Base-by-base conservation (phyloP, 2,329 filamentous ascomycete genomes). In the Penicillium sp. region DNA sequence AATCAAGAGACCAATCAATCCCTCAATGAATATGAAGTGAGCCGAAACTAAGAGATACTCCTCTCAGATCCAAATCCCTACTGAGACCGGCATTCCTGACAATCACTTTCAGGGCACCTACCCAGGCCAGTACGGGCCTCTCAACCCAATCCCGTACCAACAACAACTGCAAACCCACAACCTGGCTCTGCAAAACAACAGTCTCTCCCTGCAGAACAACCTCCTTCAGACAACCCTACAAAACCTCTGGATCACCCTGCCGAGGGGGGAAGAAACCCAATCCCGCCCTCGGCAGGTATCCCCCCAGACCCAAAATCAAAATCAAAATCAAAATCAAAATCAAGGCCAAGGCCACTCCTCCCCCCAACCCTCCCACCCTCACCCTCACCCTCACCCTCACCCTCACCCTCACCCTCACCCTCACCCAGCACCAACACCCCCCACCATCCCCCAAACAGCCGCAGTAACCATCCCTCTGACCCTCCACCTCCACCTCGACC, bases 51-150 rank as follows among this genome's bases (percentile, higher is more conserved):
- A 59, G 1, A 49, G 13, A 39, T 23, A 23, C 27, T 10, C 13
- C 15, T 21, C 21, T 29, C 43, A 64, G 62, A 59, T 64, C n/a
- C 51, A 63, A 21, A 58, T 58, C 23, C 62, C 62, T n/a, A 12
- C 38, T n/a, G 61, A 64, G 19, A 45, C 53, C 2, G 38, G 38
- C 5, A 35, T 42, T 12, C 47, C 53, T 19, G 42, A 53, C 19
- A 33, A 41, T 55, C 44, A 49, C 36, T 43, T 31, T 13, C 50
- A 51, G n/a, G 19, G n/a, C 31, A 47, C 29, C 25, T 60, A 53
- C 42, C 57, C 41, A 29, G 50, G 57, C 12, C 54, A 55, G 13
- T 58, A 55, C 49, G 55, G 58, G 23, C 21, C 38, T 13, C 31
- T 63, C 3, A 58, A 58, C 29, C 48, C 55, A 3, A 58, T 56